A percentile compares a stretch with the other conserved stretches of the same genome.
Evolutionary conservation across 768 basidiomycete species (phyloP).

Genomic region (Pholiota molesta): DNA sequence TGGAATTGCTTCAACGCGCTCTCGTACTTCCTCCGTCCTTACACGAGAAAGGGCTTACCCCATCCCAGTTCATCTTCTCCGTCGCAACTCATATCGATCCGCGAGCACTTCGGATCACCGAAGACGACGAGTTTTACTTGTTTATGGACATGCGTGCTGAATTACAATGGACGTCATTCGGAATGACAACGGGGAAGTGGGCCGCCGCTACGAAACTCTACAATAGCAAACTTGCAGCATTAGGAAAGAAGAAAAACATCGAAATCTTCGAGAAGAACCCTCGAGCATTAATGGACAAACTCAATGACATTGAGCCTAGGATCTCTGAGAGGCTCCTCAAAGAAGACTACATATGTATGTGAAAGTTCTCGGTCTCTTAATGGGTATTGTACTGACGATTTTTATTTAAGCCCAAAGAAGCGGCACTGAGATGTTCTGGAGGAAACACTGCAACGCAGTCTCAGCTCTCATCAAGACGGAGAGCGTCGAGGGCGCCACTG

Average conservation of each 20-base stretch:
- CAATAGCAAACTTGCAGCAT: neutral
- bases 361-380: neutral
- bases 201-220: neutral
- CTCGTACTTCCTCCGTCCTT: neutral
- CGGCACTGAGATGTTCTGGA: no score
- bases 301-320: constrained; percentile 3
- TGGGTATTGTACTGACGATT: no score
- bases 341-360: constrained; percentile 5
- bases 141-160: constrained; percentile 16
- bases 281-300: constrained; percentile 9
- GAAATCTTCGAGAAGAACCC: constrained; percentile 7
- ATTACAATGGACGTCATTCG: constrained; percentile 8
- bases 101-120: neutral
- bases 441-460: no score
- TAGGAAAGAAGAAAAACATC: neutral
- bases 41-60: constrained; percentile 1
- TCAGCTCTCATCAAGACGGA: no score
- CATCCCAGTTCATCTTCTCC: constrained; percentile 7
- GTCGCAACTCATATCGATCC: constrained; percentile 3
- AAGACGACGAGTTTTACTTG: constrained; percentile 7
- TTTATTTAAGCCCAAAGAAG: no score
- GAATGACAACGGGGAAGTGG: constrained; percentile 13
- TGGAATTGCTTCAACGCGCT: neutral
- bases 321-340: constrained; percentile 2
- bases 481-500: no score